Conservation (phyloP, 257 asterid genomes). For the Petrea volubilis region DNA sequence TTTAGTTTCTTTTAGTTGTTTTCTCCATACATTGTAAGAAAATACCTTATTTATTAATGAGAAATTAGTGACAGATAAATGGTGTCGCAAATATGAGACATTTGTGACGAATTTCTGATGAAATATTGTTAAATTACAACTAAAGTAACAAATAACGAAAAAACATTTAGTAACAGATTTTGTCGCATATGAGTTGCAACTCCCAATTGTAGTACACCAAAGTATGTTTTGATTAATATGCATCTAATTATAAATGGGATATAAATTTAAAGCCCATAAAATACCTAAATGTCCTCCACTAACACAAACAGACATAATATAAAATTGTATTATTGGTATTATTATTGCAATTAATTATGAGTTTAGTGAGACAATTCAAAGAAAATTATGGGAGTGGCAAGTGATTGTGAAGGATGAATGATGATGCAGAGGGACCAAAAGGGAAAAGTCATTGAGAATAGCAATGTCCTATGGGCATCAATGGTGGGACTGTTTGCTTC, state of each 20-base stretch:
- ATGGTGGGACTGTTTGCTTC: constrained; percentile 35
- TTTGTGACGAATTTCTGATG: too few relatives aligned
- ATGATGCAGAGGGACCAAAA: constrained; percentile 43
- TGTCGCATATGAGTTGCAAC: constrained; percentile 1
- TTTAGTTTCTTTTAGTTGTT: too few relatives aligned
- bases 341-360: neutral
- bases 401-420: constrained; percentile 35
- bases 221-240: neutral
- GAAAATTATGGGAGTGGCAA: neutral
- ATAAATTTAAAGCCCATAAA: neutral
- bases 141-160: neutral
- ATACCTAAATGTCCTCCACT: constrained; percentile 12
- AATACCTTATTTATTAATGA: too few relatives aligned
- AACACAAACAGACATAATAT: neutral
- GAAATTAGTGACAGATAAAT: too few relatives aligned
- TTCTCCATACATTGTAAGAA: too few relatives aligned
- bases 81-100: too few relatives aligned
- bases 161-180: neutral
- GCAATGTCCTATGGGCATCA: constrained; percentile 43
- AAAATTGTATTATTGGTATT: neutral
- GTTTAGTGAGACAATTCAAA: neutral
- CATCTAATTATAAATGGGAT: neutral
- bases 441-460: constrained; percentile 36
- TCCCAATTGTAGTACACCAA: neutral
- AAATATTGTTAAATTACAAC: neutral